phyloP scores from a whole-genome alignment of 2,329 filamentous ascomycete species.

The Venturia aucupariae region DNA sequence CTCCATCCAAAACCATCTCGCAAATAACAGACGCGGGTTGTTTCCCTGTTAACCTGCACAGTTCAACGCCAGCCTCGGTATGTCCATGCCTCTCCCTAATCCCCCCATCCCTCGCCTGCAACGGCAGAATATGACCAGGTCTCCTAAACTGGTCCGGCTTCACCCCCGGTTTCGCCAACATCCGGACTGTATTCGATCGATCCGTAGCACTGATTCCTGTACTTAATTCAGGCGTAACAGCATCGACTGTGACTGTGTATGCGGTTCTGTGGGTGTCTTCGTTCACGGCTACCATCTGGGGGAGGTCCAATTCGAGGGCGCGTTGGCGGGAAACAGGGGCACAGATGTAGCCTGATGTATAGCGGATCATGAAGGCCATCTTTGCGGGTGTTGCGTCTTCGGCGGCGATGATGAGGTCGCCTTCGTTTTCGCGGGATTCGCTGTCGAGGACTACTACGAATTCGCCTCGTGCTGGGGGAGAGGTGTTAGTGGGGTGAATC shows the following conservation, averaged over 20 bases:
- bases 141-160: constrained; percentile 58
- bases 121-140: constrained; percentile 83
- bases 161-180: constrained; percentile 58
- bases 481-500: constrained; percentile 15
- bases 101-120: constrained; percentile 70
- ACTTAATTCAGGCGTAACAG: constrained; percentile 59
- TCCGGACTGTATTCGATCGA: constrained; percentile 69
- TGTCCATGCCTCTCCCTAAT: constrained; percentile 74
- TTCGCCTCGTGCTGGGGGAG: constrained; percentile 51
- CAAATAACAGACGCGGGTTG: constrained; percentile 71
- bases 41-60: constrained; percentile 79
- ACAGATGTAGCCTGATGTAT: constrained; percentile 85
- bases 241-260: constrained; percentile 86
- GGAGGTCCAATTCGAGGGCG: constrained; percentile 63
- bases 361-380: constrained; percentile 92
- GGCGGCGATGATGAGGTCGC: constrained; percentile 92
- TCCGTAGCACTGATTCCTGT: constrained; percentile 90
- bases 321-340: constrained; percentile 65
- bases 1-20: constrained; percentile 83
- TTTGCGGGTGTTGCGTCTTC: constrained; percentile 74
- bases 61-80: constrained; percentile 87
- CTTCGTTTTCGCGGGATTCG: constrained; percentile 90
- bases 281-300: constrained; percentile 76
- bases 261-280: constrained; percentile 83
- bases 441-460: constrained; percentile 96